Conservation (phyloP, 73 alveolate genomes). For the Diophrys appendiculata region DNA sequence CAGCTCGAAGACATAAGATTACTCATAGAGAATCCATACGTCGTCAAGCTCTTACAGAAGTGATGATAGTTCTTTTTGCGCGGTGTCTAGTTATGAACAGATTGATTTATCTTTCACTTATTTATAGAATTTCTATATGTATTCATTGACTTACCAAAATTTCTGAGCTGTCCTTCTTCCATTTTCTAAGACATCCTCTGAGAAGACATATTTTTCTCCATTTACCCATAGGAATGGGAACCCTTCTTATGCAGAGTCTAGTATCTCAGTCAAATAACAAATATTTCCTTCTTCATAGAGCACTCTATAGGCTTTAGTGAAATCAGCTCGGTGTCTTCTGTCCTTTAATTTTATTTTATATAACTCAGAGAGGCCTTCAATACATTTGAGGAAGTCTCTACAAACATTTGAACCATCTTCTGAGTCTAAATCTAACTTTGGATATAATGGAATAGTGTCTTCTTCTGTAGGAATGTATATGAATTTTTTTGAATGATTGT, state of each 20-base stretch:
- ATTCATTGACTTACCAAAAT: no score
- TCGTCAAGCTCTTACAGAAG: constrained; percentile 61
- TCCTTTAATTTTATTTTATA: constrained; percentile 37
- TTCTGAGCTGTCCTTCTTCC: no score
- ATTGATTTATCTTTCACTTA: no score
- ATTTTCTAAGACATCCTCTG: constrained; percentile 89
- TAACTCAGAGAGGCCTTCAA: constrained; percentile 44
- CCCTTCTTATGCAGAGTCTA: constrained; percentile 71
- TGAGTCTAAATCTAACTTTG: constrained; percentile 64
- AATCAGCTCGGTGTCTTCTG: constrained; percentile 63
- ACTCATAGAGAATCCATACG: constrained; percentile 78
- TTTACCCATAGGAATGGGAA: constrained; percentile 92
- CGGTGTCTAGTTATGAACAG: no score
- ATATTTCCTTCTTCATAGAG: constrained; percentile 56
- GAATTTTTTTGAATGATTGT: no score
- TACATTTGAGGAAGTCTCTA: constrained; percentile 49
- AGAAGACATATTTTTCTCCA: constrained; percentile 93
- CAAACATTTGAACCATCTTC: constrained; percentile 67
- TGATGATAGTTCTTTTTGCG: no score
- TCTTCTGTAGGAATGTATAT: no score
- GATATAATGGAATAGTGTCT: no score
- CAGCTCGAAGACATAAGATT: constrained; percentile 88
- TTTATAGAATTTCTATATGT: no score
- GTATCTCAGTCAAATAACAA: constrained; percentile 67
- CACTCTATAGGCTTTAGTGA: constrained; percentile 63